A percentile compares a stretch with the other conserved stretches of the same genome.
These are phyloP conservation scores for Bombardia bombarda DNA, from an alignment of 495 filamentous ascomycete genomes.

Conservation along the genomic window DNA sequence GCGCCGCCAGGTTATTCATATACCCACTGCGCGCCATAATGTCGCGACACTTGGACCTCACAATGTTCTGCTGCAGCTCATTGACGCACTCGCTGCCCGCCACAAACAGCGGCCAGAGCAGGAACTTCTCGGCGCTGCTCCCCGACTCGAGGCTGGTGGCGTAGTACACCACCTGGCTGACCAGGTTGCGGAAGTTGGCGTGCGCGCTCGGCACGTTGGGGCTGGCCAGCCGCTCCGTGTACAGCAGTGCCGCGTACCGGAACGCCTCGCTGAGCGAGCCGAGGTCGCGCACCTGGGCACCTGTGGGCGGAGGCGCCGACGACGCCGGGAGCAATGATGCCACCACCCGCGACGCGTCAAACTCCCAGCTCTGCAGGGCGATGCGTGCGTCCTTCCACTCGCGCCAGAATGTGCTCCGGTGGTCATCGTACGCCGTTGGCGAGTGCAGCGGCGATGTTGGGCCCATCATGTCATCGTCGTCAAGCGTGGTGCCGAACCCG, in stretches of 20 bases:
- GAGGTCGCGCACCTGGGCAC: slow-evolving; percentile 42
- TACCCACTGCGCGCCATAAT: slow-evolving; percentile 85
- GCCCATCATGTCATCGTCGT: slow-evolving; percentile 34
- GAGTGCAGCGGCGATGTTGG: slow-evolving; percentile 20
- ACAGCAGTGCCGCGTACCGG: slow-evolving; percentile 80
- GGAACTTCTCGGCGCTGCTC: slow-evolving; percentile 66
- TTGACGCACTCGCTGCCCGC: slow-evolving; percentile 85
- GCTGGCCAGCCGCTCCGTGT: slow-evolving; percentile 80
- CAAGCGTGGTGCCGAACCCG: slow-evolving; percentile 46
- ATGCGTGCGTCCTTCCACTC: slow-evolving; percentile 78
- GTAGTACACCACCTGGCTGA: slow-evolving; percentile 72
- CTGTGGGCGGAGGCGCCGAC: slow-evolving; percentile 24
- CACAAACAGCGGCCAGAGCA: slow-evolving; percentile 92
- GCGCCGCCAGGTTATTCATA: slow-evolving; percentile 79
- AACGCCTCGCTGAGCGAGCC: slow-evolving; percentile 77
- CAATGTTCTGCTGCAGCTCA: slow-evolving; percentile 66
- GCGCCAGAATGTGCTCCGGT: slow-evolving; percentile 63
- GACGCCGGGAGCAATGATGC: slow-evolving; percentile 10
- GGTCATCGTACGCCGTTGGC: slow-evolving; percentile 38
- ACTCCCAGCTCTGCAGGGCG: slow-evolving; percentile 73
- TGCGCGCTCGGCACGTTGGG: slow-evolving; percentile 67
- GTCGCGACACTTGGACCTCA: slow-evolving; percentile 72
- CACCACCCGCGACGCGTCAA: slow-evolving; percentile 44
- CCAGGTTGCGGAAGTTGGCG: slow-evolving; percentile 75
- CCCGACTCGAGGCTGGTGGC: slow-evolving; percentile 65